These are phyloP conservation scores for Pestalotiopsis sp. DNA, from an alignment of 2,329 filamentous ascomycete genomes.

Conservation along the genomic window DNA sequence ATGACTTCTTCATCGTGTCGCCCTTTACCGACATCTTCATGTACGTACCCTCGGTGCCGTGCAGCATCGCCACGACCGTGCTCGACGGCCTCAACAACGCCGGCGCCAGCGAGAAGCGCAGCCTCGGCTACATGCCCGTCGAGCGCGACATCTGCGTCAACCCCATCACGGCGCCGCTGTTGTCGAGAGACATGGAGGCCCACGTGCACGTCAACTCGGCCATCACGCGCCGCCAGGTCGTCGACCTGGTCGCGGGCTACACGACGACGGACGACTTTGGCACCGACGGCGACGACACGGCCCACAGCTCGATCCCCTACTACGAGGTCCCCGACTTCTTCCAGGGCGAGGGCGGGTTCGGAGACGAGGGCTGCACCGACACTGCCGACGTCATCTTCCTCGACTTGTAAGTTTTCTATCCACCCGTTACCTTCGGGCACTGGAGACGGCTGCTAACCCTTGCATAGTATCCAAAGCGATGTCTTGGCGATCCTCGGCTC, in stretches of 20 bases:
- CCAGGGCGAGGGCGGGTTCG: conserved; percentile 50
- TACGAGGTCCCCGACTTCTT: conserved; percentile 52
- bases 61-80: conserved; percentile 40
- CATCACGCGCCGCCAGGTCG: conserved; percentile 50
- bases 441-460: neutral
- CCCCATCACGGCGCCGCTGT: conserved; percentile 34
- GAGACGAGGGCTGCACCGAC: conserved; percentile 41
- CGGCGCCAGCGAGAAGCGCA: conserved; percentile 34
- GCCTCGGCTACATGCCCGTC: conserved; percentile 37
- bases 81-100: conserved; percentile 45
- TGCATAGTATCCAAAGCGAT: conserved; percentile 36
- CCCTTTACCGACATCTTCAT: conserved; percentile 56
- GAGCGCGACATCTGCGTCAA: conserved; percentile 49
- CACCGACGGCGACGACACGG: conserved; percentile 56
- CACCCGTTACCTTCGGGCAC: too few species aligned
- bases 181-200: conserved; percentile 12
- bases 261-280: conserved; percentile 60
- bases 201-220: conserved; percentile 30
- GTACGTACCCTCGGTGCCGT: conserved; percentile 55
- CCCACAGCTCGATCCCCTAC: conserved; percentile 47
- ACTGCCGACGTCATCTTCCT: conserved; percentile 56
- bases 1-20: conserved; percentile 55
- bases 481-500: conserved; percentile 38
- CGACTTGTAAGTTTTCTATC: conserved; percentile 43
- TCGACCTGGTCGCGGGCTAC: conserved; percentile 49